phyloP scores from a whole-genome alignment of 805 yeast genomes.

The Myxozyma udenii region DNA sequence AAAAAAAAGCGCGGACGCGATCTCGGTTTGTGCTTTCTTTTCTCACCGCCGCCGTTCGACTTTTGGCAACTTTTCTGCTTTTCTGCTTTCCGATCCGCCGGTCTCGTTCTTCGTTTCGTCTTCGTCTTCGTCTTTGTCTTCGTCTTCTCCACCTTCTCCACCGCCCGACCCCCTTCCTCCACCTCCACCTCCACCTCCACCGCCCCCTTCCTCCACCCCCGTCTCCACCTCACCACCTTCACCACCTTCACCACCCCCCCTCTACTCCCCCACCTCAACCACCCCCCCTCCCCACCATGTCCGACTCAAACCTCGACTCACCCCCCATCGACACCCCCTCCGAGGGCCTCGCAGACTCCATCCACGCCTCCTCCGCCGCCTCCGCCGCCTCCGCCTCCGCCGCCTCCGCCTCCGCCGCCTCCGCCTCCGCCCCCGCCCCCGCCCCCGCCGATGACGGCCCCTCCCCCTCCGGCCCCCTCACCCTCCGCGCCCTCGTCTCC shows the following conservation, averaged over 20 bases:
- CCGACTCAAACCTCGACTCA: neutral
- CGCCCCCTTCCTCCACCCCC: neutral
- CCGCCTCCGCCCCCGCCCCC: slow-evolving; percentile 1
- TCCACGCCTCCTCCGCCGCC: slow-evolving; percentile 8
- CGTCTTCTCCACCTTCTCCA: neutral
- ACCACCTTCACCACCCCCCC: neutral
- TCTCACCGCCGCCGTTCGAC: no score
- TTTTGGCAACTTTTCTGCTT: neutral
- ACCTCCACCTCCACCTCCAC: neutral
- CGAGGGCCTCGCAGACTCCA: neutral
- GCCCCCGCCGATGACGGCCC: slow-evolving; percentile 14
- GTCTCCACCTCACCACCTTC: neutral
- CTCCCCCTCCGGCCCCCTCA: slow-evolving; percentile 28
- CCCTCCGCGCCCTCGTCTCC: slow-evolving; percentile 61
- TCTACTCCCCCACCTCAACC: neutral
- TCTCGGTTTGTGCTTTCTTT: no score
- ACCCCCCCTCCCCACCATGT: neutral
- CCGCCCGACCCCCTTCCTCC: slow-evolving; percentile 1
- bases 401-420: neutral
- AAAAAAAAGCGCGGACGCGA: no score
- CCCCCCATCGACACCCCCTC: neutral
- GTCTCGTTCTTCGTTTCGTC: neutral
- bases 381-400: slow-evolving; percentile 4
- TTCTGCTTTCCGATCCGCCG: neutral
- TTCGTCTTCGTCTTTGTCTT: slow-evolving; percentile 1